Conservation (phyloP, 2,329 filamentous ascomycete genomes). For the Colletotrichum karsti region DNA sequence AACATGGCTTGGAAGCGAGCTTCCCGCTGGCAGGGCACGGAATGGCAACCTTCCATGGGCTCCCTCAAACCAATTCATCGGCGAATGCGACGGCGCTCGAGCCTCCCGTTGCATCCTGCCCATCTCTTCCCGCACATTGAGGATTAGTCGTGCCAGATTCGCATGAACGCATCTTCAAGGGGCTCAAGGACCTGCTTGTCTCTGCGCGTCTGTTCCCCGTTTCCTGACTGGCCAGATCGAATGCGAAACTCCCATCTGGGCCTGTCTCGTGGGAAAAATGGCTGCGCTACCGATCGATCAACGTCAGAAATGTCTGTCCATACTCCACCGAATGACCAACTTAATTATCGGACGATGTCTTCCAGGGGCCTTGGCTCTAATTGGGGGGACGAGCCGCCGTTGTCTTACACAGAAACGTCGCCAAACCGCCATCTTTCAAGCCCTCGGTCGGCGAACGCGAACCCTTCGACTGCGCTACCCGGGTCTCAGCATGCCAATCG, state of each 20-base stretch:
- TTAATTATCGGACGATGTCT: conserved; percentile 25
- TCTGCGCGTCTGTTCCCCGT: not conserved
- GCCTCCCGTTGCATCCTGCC: not conserved
- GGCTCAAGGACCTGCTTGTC: conserved; percentile 16
- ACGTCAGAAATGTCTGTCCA: conserved; percentile 24
- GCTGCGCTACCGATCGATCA: conserved; percentile 13
- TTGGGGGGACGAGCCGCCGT: not conserved
- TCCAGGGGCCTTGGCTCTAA: conserved; percentile 8
- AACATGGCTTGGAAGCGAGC: not conserved
- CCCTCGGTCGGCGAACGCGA: not conserved
- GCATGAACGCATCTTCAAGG: conserved; percentile 17
- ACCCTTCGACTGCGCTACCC: not conserved
- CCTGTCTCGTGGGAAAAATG: not conserved
- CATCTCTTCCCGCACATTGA: not conserved
- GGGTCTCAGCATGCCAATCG: not conserved
- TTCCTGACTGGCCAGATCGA: conserved; percentile 2
- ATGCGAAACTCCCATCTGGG: conserved; percentile 15
- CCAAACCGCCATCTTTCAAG: not conserved
- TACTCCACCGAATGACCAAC: conserved; percentile 11
- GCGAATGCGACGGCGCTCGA: conserved; percentile 16
- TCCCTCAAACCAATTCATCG: conserved; percentile 15
- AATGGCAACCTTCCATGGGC: conserved; percentile 2
- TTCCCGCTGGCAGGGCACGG: not conserved
- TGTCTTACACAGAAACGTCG: not conserved
- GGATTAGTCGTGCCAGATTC: not conserved